Evolutionary conservation across 1,284 basidiomycete genomes (phyloP).

Genomic region (Mycena sp.): DNA sequence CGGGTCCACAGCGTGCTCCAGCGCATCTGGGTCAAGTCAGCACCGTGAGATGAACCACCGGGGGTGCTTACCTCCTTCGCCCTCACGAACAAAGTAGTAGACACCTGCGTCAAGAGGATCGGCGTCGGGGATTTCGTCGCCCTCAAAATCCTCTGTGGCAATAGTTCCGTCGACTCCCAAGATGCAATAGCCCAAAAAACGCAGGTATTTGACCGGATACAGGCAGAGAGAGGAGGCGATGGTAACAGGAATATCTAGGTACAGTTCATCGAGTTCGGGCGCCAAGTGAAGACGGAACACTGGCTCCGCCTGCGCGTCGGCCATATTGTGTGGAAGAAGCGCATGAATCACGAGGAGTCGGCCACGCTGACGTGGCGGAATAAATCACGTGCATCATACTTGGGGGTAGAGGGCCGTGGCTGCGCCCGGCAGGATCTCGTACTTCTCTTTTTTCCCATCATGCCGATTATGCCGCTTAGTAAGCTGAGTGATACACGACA

Average conservation of each 20-base stretch:
- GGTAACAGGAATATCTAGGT: background rate
- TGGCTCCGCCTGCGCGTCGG: background rate
- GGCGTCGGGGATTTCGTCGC: background rate
- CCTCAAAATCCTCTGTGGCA: background rate
- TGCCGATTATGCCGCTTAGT: no score
- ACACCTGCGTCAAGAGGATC: background rate
- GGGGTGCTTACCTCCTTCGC: background rate
- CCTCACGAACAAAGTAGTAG: background rate
- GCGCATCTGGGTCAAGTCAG: background rate
- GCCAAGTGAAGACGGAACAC: background rate
- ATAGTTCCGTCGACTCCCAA: slow-evolving; percentile 1
- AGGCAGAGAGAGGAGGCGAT: background rate
- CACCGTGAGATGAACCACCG: background rate
- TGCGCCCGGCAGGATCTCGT: no score
- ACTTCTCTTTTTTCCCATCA: no score
- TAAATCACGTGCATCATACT: no score
- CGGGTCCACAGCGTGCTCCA: background rate
- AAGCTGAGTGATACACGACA: no score
- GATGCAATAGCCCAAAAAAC: slow-evolving; percentile 9
- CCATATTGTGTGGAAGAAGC: no score
- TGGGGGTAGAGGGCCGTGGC: no score
- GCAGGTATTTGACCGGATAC: slow-evolving; percentile 3
- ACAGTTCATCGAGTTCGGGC: background rate
- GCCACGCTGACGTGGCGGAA: no score
- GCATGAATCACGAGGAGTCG: no score